These are phyloP conservation scores for Aureobasidium mangrovei DNA, from an alignment of 2,329 filamentous ascomycete species.

Conservation along the genomic window DNA sequence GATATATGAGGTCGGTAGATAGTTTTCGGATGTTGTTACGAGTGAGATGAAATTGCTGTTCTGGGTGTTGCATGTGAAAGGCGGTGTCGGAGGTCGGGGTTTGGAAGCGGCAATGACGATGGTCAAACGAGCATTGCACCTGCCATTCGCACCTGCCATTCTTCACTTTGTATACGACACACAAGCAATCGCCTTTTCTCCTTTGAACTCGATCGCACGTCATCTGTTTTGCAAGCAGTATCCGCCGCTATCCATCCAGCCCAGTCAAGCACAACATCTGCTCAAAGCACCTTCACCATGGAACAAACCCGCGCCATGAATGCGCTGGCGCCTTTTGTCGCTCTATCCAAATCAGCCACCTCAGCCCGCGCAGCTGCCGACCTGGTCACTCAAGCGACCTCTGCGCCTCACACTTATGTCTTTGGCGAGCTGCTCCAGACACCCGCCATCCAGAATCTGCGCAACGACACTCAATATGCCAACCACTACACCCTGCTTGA, in stretches of 20 bases:
- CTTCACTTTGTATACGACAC: not conserved
- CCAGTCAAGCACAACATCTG: not conserved
- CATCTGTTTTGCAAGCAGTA: too few species aligned
- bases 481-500: constrained; percentile 63
- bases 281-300: constrained; percentile 40
- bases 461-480: constrained; percentile 52
- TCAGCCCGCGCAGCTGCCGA: constrained; percentile 79
- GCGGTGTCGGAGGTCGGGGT: constrained; percentile 5
- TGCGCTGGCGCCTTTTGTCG: constrained; percentile 72
- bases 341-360: constrained; percentile 75
- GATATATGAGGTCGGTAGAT: not conserved
- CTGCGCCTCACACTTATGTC: constrained; percentile 80
- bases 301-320: constrained; percentile 59
- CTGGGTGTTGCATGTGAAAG: not conserved
- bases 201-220: not conserved
- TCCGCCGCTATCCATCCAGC: too few species aligned
- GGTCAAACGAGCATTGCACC: not conserved
- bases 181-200: not conserved
- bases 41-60: not conserved
- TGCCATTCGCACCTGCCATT: not conserved
- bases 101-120: constrained; percentile 6
- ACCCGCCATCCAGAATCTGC: constrained; percentile 67
- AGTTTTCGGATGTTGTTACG: too few species aligned
- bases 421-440: constrained; percentile 87
- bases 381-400: constrained; percentile 78